These are phyloP conservation scores for Melaleuca quinquenervia DNA, from an alignment of 345 rosid genomes.

Conservation along the genomic window DNA sequence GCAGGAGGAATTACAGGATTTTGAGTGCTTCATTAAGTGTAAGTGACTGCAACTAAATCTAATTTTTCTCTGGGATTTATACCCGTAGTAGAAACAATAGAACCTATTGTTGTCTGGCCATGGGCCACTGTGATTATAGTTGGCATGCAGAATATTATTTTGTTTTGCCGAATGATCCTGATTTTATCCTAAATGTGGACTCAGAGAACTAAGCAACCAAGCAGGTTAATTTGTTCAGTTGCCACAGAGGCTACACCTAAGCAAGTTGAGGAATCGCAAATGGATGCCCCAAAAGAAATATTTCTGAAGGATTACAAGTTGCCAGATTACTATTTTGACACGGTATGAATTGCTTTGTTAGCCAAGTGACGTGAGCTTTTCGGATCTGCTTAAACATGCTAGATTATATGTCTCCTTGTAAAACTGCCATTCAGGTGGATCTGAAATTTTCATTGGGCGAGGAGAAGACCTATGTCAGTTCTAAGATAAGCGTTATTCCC, in stretches of 20 bases:
- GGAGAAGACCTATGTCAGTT: constrained; percentile 86
- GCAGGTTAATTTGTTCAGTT: constrained; percentile 65
- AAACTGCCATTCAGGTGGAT: constrained; percentile 50
- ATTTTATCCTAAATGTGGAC: constrained; percentile 1
- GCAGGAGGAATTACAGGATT: constrained; percentile 24
- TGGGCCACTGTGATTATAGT: not conserved
- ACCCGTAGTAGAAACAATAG: not conserved
- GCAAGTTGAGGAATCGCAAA: constrained; percentile 49
- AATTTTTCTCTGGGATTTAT: not conserved
- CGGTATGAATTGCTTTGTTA: constrained; percentile 29
- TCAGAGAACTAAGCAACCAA: constrained; percentile 45
- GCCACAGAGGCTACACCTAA: constrained; percentile 56
- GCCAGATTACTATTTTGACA: constrained; percentile 88
- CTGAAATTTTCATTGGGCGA: constrained; percentile 77
- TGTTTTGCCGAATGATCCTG: not conserved
- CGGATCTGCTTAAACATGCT: not conserved
- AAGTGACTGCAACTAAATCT: constrained; percentile 2
- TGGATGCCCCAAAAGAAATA: constrained; percentile 83
- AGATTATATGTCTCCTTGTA: not conserved
- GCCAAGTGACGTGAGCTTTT: not conserved
- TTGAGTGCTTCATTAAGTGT: constrained; percentile 34
- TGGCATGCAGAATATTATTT: not conserved
- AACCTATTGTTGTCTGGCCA: not conserved
- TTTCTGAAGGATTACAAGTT: constrained; percentile 87
- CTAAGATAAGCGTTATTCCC: constrained; percentile 63